Base-by-base conservation (phyloP, 192 early-diverging fungal species). In the Backusella circina region DNA sequence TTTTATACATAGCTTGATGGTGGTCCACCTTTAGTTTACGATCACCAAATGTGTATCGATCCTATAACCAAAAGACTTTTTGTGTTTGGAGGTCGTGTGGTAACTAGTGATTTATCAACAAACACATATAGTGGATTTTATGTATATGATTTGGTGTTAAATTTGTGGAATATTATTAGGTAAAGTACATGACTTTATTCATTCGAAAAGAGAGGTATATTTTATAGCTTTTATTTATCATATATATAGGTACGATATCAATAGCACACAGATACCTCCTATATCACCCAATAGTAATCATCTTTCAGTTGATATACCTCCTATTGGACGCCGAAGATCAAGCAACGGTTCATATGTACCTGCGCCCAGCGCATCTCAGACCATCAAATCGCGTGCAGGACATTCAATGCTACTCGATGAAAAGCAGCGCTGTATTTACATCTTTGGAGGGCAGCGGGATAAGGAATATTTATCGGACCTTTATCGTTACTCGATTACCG, bases 31-130 rank as follows among this genome's bases (percentile, higher is more conserved):
- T 86, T 98, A 21, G 89, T 97, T 38, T 97, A 93, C 71, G 95
- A 98, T 80, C 90, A 97, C 77, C 95, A 99, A 86, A 96, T 99
- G 96, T 90, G 91, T 71, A 80, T 97, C 39, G 97, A 99, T 69
- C 74, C 87, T 15, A 73, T 85, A 5, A 83, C 83, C n/a, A 83
- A 87, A 37, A 87, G 86, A 13, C 78, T 99, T 0, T 99, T 96
- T 83, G 85, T 97, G 16, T 99, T 97, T 86, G 97, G 97, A 47
- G 97, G 97, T 57, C 85, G 93, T 31, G 87, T 88, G 0, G 85
- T 93, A 51, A 78, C 82, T 57, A 85, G 86, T 26, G 95, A 95
- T 71, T 70, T 85, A 28, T 84, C 84, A 67, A 87, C 90, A 38
- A 90, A 87, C 28, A 83, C 86, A 9, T 97, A 95, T 84, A 93